phyloP scores from a whole-genome alignment of 2,329 filamentous ascomycete species.

The Penicillium verrucosum region DNA sequence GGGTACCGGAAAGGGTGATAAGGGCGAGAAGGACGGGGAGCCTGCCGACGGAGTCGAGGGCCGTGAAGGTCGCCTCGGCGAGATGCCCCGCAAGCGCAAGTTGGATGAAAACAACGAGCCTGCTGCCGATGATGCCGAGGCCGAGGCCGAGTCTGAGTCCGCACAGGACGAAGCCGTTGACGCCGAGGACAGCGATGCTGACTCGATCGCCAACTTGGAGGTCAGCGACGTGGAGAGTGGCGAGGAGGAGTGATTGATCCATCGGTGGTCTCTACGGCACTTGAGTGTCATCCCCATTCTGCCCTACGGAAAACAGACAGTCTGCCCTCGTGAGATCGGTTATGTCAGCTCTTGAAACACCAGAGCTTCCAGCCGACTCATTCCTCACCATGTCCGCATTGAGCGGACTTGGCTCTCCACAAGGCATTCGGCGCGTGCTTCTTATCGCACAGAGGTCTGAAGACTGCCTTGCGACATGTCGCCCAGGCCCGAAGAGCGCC shows the following conservation, averaged over 20 bases:
- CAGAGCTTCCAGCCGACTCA: slow-evolving; percentile 4
- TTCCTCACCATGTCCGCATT: neutral
- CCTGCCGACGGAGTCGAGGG: slow-evolving; percentile 55
- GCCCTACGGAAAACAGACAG: neutral
- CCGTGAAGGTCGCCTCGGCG: slow-evolving; percentile 73
- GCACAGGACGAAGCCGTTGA: slow-evolving; percentile 38
- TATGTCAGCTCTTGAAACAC: slow-evolving; percentile 5
- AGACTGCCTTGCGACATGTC: neutral
- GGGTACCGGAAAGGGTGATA: slow-evolving; percentile 49
- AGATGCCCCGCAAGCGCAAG: slow-evolving; percentile 78
- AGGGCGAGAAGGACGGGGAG: slow-evolving; percentile 47
- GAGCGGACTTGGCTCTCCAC: neutral
- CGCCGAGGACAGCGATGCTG: slow-evolving; percentile 43
- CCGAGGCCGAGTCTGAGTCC: slow-evolving; percentile 31
- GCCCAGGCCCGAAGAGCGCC: neutral
- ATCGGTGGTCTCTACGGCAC: neutral
- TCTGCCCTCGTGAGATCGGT: neutral
- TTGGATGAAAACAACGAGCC: slow-evolving; percentile 53
- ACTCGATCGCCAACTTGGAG: slow-evolving; percentile 43
- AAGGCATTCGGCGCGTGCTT: neutral
- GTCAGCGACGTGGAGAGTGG: slow-evolving; percentile 43
- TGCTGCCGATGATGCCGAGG: slow-evolving; percentile 26
- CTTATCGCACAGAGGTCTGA: neutral
- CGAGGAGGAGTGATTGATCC: slow-evolving; percentile 38
- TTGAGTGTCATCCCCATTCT: slow-evolving; percentile 3